Conservation (phyloP, 495 filamentous ascomycete genomes). For the Friedmanniomyces endolithicus region DNA sequence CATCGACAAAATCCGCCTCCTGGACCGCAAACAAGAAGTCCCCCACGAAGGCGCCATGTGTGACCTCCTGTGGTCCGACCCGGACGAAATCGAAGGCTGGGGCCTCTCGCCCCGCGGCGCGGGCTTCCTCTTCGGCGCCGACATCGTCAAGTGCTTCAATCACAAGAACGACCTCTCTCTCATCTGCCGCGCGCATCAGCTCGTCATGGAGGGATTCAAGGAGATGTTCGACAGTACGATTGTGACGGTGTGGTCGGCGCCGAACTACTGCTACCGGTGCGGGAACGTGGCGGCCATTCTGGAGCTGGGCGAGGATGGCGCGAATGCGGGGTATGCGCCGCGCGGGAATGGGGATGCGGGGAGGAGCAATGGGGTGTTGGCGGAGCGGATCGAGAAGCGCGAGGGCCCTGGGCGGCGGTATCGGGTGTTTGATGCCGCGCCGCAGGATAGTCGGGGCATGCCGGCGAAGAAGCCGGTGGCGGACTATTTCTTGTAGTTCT, state of each 20-base stretch:
- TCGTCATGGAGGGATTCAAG: constrained; percentile 99
- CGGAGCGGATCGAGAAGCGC: constrained; percentile 31
- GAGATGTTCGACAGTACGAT: constrained; percentile 95
- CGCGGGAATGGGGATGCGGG: constrained; percentile 70
- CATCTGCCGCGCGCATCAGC: constrained; percentile 88
- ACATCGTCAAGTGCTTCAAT: constrained; percentile 95
- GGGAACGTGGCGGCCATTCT: constrained; percentile 94
- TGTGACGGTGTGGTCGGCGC: constrained; percentile 84
- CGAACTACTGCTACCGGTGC: constrained; percentile 39
- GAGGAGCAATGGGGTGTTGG: constrained; percentile 37
- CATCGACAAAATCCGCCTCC: constrained; percentile 87
- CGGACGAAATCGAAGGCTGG: constrained; percentile 97
- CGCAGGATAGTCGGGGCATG: constrained; percentile 94
- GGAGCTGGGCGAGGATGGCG: constrained; percentile 78
- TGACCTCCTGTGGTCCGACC: constrained; percentile 94
- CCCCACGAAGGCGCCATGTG: constrained; percentile 99
- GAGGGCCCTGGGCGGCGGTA: constrained; percentile 79
- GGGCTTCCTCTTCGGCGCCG: constrained; percentile 89
- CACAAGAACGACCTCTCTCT: constrained; percentile 80
- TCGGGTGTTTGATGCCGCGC: constrained; percentile 90
- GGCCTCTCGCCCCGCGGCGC: constrained; percentile 87
- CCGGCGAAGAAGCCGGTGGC: constrained; percentile 97
- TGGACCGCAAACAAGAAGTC: constrained; percentile 96
- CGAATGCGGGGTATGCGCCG: constrained; percentile 58
- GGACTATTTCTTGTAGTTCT: constrained; percentile 72